Percentiles rank a stretch among this genome's conserved stretches.
Conservation (phyloP, 441 rosid species). For the Dalechampia spathulata region DNA sequence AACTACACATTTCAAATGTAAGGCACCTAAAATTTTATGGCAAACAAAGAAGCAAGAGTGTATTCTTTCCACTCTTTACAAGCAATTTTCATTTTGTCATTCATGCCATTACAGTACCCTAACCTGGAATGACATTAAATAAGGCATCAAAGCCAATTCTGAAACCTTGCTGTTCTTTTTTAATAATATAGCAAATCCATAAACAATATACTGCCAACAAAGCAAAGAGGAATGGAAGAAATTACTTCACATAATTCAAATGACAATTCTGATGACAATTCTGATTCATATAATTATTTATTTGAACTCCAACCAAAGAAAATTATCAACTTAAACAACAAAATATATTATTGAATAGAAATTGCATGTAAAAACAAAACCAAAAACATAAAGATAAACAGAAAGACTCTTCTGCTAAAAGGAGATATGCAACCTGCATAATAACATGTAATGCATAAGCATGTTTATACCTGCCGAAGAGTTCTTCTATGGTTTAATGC, state of each 20-base stretch:
- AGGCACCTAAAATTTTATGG: too few species aligned
- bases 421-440: background rate
- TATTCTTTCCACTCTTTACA: too few species aligned
- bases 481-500: conserved; percentile 71
- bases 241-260: background rate
- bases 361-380: background rate
- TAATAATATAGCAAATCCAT: too few species aligned
- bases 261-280: too few species aligned
- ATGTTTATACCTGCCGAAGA: conserved; percentile 65
- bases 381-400: background rate
- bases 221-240: background rate
- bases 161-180: too few species aligned
- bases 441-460: background rate
- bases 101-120: too few species aligned
- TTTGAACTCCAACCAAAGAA: background rate
- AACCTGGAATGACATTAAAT: too few species aligned
- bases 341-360: background rate
- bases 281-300: background rate
- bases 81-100: too few species aligned
- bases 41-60: too few species aligned
- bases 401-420: background rate
- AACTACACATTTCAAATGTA: too few species aligned
- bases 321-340: background rate
- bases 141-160: too few species aligned
- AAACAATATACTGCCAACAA: too few species aligned